Conservation (phyloP, 805 yeast genomes). For the Lachancea waltii region DNA sequence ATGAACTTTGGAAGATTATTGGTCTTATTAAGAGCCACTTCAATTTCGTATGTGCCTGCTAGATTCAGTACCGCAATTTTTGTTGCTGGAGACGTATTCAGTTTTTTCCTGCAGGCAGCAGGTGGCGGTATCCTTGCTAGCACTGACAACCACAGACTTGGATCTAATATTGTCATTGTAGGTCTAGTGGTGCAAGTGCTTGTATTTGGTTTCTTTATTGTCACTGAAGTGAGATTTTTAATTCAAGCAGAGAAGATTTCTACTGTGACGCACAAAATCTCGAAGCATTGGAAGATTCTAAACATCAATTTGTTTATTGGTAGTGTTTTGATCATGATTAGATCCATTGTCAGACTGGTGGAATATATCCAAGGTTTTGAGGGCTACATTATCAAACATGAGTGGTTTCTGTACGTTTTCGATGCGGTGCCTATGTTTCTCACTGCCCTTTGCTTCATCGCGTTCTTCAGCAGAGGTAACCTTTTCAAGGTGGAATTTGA, state of each 20-base stretch:
- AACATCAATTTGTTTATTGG: conserved; percentile 9
- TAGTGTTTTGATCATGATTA: conserved; percentile 18
- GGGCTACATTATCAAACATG: conserved; percentile 23
- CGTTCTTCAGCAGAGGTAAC: conserved; percentile 11
- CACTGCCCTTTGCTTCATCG: conserved; percentile 9
- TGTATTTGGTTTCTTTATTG: conserved; percentile 24
- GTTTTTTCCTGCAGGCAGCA: conserved; percentile 25
- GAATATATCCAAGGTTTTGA: conserved; percentile 25
- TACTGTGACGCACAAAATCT: not conserved
- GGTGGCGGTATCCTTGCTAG: conserved; percentile 28
- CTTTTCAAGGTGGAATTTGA: conserved; percentile 5
- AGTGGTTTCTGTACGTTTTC: conserved; percentile 20
- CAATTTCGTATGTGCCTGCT: conserved; percentile 8
- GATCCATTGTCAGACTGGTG: conserved; percentile 26
- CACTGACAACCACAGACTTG: conserved; percentile 8
- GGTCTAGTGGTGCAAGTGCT: conserved; percentile 29
- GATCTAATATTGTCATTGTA: conserved; percentile 19
- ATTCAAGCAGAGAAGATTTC: conserved; percentile 4
- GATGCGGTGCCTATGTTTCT: conserved; percentile 25
- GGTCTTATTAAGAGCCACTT: conserved; percentile 8
- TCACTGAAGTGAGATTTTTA: conserved; percentile 13
- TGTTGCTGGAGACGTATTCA: conserved; percentile 26
- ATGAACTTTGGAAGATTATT: conserved; percentile 25
- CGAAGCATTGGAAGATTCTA: conserved; percentile 9
- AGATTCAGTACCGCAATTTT: conserved; percentile 22